Evolutionary conservation across 768 basidiomycete genomes (phyloP), one percentile per base, ranked within the genome.

Genomic region (Amanita rimosa): DNA sequence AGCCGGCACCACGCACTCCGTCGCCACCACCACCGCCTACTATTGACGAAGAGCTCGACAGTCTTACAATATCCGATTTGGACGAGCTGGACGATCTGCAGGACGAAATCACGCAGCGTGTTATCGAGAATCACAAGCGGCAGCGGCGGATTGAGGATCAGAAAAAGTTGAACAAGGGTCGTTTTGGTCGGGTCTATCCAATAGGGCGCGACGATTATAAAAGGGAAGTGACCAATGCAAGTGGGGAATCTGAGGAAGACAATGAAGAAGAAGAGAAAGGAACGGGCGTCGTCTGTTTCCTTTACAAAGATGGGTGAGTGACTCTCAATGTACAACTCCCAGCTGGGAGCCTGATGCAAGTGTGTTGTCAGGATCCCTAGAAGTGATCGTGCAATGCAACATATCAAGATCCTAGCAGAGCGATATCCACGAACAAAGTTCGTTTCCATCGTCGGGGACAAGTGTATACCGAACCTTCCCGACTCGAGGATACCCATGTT

Each of bases 401-500:
- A 94, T 45, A 65, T 98, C 22, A 71, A 71, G 4, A 71, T 70
- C 0, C 72, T 99, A 4, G 91, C 96, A 1, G 70, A 69, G n/a
- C 78, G 79, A 46, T 85, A 95, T 62, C 89, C 93, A 2, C 83
- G 84, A 41, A 88, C 93, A 9, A 98, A 98, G 67, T 96, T 99
- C 56, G 85, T 97, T 52, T 91, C 89, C 9, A 98, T 98, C 57
- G 80, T 93, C 3, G 92, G 93, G 33, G 79, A 89, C 67, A 92
- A 92, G 64, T 95, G 92, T 68, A 96, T 99, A 57, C 82, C 88
- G n/a, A 85, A 97, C 64, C 81, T 98, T 31, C 95, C 94, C 11
- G 96, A 97, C 57, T 72, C 78, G 33, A 81, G 92, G 45, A 66
- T 92, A 35, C 96, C 96, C 1, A 98, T 95, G 73, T 68, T 98